Evolutionary conservation across 495 filamentous ascomycete genomes (phyloP).

Genomic region (Penicillium soppii): DNA sequence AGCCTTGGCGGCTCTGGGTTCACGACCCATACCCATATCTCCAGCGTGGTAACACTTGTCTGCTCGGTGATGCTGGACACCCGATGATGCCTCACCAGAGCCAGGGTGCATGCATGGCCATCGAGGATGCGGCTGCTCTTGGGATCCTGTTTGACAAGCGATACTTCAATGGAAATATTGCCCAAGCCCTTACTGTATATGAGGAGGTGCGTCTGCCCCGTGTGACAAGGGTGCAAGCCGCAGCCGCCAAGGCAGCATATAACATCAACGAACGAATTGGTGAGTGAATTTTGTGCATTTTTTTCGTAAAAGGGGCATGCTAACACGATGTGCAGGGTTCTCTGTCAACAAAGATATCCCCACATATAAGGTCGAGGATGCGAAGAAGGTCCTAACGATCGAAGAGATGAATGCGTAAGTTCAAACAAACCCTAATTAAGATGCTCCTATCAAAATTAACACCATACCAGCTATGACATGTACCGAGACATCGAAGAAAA

Average conservation of each 20-base stretch:
- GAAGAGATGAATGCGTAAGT: slow-evolving; percentile 54
- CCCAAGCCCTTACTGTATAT: slow-evolving; percentile 38
- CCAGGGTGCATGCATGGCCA: slow-evolving; percentile 51
- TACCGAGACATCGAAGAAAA: slow-evolving; percentile 44
- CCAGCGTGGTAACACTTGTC: slow-evolving; percentile 30
- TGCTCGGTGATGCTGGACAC: slow-evolving; percentile 42
- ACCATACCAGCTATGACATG: slow-evolving; percentile 45
- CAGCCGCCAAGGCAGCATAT: slow-evolving; percentile 45
- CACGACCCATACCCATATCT: slow-evolving; percentile 47
- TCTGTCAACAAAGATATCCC: slow-evolving; percentile 42
- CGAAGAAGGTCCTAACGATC: slow-evolving; percentile 49
- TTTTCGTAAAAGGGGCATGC: background rate
- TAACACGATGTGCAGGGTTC: no score
- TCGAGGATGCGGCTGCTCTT: slow-evolving; percentile 50
- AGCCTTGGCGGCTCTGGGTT: slow-evolving; percentile 50
- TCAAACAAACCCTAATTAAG: background rate
- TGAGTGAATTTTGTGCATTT: slow-evolving; percentile 12
- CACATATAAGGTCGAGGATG: slow-evolving; percentile 47
- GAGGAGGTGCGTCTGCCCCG: slow-evolving; percentile 44
- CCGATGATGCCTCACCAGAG: slow-evolving; percentile 55
- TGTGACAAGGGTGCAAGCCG: slow-evolving; percentile 43
- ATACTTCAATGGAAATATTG: slow-evolving; percentile 42
- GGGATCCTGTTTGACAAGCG: slow-evolving; percentile 45
- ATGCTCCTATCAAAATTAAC: slow-evolving; percentile 4
- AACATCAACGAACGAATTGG: slow-evolving; percentile 53